Conservation (phyloP, 371 early-diverging fungal genomes). For the Chytridium lagenaria region DNA sequence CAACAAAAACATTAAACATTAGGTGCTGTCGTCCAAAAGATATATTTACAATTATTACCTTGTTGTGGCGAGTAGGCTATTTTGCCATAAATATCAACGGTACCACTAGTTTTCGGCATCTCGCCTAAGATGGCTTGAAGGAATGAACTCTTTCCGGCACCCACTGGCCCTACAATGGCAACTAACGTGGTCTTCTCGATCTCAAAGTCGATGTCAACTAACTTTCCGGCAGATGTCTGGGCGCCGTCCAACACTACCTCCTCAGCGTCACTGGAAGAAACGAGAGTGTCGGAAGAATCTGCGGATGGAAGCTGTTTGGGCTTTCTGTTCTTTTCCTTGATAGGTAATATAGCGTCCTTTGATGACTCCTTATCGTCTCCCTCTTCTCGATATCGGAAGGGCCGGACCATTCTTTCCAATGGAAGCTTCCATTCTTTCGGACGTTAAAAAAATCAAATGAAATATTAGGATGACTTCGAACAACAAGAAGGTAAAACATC, state of each 20-base stretch:
- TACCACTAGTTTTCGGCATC: constrained; percentile 43
- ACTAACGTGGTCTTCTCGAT: background rate
- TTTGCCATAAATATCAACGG: constrained; percentile 43
- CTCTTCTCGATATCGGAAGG: background rate
- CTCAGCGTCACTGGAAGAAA: no score
- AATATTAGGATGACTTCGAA: no score
- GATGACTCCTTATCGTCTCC: no score
- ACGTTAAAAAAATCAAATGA: no score
- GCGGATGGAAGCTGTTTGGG: background rate
- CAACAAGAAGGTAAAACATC: no score
- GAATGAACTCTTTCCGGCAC: constrained; percentile 22
- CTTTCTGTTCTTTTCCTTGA: background rate
- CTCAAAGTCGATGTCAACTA: background rate
- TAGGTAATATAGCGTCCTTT: no score
- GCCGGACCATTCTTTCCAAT: background rate
- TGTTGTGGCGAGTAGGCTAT: constrained; percentile 56
- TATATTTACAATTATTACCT: background rate
- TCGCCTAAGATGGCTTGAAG: constrained; percentile 24
- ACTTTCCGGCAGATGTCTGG: no score
- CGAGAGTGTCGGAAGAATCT: background rate
- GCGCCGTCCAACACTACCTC: background rate
- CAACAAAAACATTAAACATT: no score
- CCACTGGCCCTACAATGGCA: constrained; percentile 23
- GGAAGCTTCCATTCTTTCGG: no score
- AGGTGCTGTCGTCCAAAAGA: no score